A percentile compares a stretch with the other conserved stretches of the same genome.
Conservation (phyloP, 768 basidiomycete species). For the Auriscalpium orientale region DNA sequence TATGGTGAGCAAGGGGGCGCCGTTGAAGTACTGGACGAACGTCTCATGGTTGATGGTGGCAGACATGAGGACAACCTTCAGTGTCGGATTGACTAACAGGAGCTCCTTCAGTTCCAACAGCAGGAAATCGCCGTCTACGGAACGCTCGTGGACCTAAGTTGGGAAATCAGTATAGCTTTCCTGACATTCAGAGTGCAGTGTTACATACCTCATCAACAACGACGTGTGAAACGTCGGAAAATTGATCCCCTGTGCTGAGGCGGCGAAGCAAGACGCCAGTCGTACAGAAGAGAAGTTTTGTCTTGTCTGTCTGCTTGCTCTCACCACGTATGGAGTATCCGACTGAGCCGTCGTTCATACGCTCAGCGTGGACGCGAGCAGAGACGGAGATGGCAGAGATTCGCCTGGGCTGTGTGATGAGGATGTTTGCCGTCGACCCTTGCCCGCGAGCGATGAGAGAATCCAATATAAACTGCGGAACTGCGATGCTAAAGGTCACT, state of each 20-base stretch:
- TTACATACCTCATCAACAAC: conserved; percentile 78
- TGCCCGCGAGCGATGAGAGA: conserved; percentile 54
- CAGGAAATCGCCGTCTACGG: conserved; percentile 85
- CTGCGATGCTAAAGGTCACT: conserved; percentile 24
- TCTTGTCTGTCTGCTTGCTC: conserved; percentile 53
- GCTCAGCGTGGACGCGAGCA: conserved; percentile 76
- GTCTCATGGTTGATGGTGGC: conserved; percentile 89
- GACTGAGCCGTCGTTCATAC: conserved; percentile 67
- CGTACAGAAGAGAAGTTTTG: conserved; percentile 83
- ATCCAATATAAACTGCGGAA: conserved; percentile 88
- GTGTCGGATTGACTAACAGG: conserved; percentile 47
- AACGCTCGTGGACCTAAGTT: conserved; percentile 79
- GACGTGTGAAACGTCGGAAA: conserved; percentile 72
- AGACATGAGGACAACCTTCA: conserved; percentile 88
- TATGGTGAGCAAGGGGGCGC: conserved; percentile 76
- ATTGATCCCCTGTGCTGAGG: conserved; percentile 62
- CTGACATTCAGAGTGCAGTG: neutral
- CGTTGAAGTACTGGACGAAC: conserved; percentile 77
- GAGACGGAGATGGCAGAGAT: conserved; percentile 88
- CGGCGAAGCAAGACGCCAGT: conserved; percentile 87
- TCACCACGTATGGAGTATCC: conserved; percentile 91
- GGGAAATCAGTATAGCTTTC: neutral
- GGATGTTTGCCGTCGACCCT: conserved; percentile 64
- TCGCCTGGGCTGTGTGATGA: conserved; percentile 86
- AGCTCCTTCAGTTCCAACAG: conserved; percentile 79